A percentile compares a stretch with the other conserved stretches of the same genome.
Conservation (phyloP, 2,329 filamentous ascomycete species). For the Chalara sp. region DNA sequence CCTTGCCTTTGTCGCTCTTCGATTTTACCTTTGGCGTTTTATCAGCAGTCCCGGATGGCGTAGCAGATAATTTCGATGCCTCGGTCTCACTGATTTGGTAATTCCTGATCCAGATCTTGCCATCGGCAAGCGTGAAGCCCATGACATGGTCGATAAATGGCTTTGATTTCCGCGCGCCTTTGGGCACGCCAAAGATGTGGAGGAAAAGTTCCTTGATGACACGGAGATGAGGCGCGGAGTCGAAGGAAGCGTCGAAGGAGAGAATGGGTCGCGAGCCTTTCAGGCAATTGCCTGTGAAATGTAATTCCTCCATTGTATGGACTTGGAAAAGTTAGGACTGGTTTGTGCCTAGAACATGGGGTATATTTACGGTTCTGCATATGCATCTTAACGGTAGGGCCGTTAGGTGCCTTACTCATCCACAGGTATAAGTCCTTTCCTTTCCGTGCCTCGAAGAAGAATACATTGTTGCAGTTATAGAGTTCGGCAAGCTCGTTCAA, state of each 20-base stretch:
- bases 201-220: constrained; percentile 86
- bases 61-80: constrained; percentile 38
- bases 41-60: constrained; percentile 31
- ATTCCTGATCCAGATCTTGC: constrained; percentile 92
- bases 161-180: constrained; percentile 81
- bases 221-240: constrained; percentile 69
- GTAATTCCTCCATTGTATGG: constrained; percentile 94
- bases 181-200: constrained; percentile 88
- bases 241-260: constrained; percentile 85
- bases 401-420: constrained; percentile 78
- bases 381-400: constrained; percentile 59
- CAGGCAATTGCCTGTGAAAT: constrained; percentile 94
- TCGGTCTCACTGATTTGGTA: constrained; percentile 90
- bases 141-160: constrained; percentile 96
- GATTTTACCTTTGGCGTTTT: constrained; percentile 38
- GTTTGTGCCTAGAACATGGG: neutral
- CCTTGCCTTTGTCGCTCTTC: constrained; percentile 41
- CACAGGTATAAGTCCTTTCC: constrained; percentile 91
- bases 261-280: constrained; percentile 89
- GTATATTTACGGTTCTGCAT: constrained; percentile 60
- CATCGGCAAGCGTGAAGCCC: constrained; percentile 82
- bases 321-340: constrained; percentile 37
- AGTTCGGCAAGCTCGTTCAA: constrained; percentile 69
- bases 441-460: constrained; percentile 95
- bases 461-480: constrained; percentile 89